Conservation (phyloP, 164 flowering plant genomes). For the Kingdonia uniflora region DNA sequence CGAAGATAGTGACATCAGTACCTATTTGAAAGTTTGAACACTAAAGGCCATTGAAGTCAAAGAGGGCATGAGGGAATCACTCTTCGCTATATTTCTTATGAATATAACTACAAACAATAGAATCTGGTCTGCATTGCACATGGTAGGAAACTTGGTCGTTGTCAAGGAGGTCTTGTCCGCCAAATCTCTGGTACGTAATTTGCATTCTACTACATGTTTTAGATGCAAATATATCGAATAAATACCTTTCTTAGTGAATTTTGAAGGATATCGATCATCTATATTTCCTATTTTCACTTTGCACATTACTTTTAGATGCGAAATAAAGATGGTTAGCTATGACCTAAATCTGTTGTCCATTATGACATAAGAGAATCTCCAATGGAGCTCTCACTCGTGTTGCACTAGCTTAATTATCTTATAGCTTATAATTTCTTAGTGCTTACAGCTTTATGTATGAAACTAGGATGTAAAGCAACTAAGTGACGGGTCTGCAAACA, state of each 20-base stretch:
- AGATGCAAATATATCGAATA: too few species aligned
- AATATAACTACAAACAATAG: slow-evolving; percentile 41
- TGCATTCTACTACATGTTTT: too few species aligned
- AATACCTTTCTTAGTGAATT: too few species aligned
- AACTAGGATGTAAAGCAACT: background rate
- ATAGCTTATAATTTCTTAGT: too few species aligned
- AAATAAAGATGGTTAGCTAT: too few species aligned
- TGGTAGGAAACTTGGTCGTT: slow-evolving; percentile 8
- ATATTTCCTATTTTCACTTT: too few species aligned
- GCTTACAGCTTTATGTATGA: background rate
- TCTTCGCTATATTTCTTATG: slow-evolving; percentile 35
- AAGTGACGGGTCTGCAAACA: too few species aligned
- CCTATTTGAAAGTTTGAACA: slow-evolving; percentile 29
- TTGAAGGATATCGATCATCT: too few species aligned
- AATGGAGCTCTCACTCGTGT: too few species aligned
- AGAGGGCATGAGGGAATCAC: slow-evolving; percentile 13
- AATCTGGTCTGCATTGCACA: slow-evolving; percentile 41
- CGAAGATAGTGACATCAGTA: slow-evolving; percentile 7
- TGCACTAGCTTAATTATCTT: background rate
- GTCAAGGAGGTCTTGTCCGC: slow-evolving; percentile 14
- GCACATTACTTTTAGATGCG: too few species aligned
- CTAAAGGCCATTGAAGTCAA: slow-evolving; percentile 19
- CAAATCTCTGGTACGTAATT: slow-evolving; percentile 28
- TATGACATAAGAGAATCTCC: too few species aligned
- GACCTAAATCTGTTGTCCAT: too few species aligned